These are phyloP conservation scores for Waitea zeae DNA, from an alignment of 1,284 basidiomycete species.

Conservation along the genomic window DNA sequence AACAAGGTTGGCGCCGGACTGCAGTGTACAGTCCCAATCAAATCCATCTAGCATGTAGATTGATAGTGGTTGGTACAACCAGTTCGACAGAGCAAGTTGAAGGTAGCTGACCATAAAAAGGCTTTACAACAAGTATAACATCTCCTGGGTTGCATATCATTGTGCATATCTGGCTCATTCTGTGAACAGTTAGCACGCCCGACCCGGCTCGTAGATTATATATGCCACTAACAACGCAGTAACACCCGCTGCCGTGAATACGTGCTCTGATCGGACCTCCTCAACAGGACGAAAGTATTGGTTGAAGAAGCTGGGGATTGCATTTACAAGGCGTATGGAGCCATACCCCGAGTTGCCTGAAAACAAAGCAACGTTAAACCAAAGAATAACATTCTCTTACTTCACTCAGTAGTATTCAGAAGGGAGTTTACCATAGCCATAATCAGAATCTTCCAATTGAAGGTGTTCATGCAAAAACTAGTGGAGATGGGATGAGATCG, in stretches of 20 bases:
- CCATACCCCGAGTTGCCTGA: conserved; percentile 1
- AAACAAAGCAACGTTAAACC: too few relatives aligned
- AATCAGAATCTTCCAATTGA: conserved; percentile 1
- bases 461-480: conserved; percentile 1
- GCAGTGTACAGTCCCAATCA: too few relatives aligned
- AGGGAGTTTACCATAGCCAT: conserved; percentile 2
- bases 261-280: background rate
- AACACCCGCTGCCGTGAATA: background rate
- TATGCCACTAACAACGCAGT: conserved; percentile 1
- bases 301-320: background rate
- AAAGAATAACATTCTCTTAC: too few relatives aligned
- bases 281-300: conserved; percentile 1
- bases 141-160: conserved; percentile 1
- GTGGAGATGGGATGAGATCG: background rate
- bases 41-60: too few relatives aligned
- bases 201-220: too few relatives aligned
- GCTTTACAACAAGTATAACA: conserved; percentile 1
- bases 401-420: too few relatives aligned
- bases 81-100: too few relatives aligned
- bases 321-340: conserved; percentile 1
- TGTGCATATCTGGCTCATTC: background rate
- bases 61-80: too few relatives aligned
- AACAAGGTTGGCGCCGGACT: background rate
- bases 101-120: conserved; percentile 1
- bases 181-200: too few relatives aligned